Evolutionary conservation across 2,329 filamentous ascomycete genomes (phyloP), one percentile per base, ranked within the genome.

Genomic region (Cordyceps fumosorosea): DNA sequence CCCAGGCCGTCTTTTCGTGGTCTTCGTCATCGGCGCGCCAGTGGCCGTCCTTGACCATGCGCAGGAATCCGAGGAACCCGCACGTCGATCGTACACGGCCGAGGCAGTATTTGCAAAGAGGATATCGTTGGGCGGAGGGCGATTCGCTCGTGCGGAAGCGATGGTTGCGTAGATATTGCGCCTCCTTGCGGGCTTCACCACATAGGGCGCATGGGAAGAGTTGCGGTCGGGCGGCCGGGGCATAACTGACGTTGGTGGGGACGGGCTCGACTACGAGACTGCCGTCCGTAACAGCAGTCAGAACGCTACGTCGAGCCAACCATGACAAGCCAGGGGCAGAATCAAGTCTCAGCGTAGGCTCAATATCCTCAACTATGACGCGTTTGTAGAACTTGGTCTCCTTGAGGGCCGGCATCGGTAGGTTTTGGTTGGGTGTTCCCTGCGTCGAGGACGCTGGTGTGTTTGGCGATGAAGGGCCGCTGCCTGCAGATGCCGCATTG

Each of bases 381-480:
- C 95, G 87, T 77, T 98, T 98, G 78, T 93, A 99, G 72, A 98
- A 99, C 66, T 89, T 91, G 32, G 89, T 91, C 62, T 98, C 95
- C 71, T 95, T 96, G 47, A 99, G 77, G 5, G 87, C 86, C 3
- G 84, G 86, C 40, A 84, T 65, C 26, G 71, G 71, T 14, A 69
- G 65, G 64, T 12, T 70, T 67, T 40, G 74, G 67, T 44, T 74
- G 67, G 26, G 71, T 69, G 75, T 72, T 67, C 81, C 84, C 45
- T 77, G 69, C 8, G 74, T 80, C 56, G 78, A 87, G 67, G 81
- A 63, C 3, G 32, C 83, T 52, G 80, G 83, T 5, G 79, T 86
- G 65, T 77, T 83, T 40, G 82, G 87, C 62, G 82, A 86, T 65
- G 82, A 81, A 7, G 85, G 84, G 20, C 83, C 81, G 32, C 80